These are phyloP conservation scores for Samsoniella hepiali DNA, from an alignment of 2,329 filamentous ascomycete species.

Conservation along the genomic window DNA sequence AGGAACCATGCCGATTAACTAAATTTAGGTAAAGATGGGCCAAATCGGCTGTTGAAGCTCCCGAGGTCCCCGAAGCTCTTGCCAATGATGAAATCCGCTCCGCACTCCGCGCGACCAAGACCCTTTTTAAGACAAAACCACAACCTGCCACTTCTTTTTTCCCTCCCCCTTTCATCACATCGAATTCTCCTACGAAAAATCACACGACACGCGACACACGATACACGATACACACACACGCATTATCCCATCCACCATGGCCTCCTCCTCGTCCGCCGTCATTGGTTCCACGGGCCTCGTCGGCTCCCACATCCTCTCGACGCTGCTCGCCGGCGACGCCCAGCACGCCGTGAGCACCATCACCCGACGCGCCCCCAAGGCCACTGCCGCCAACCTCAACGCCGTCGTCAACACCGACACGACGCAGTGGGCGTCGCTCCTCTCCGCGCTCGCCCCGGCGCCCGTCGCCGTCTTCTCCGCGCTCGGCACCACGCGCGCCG, in stretches of 20 bases:
- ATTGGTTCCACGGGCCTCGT: slow-evolving; percentile 65
- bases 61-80: not conserved
- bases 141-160: not conserved
- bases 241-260: slow-evolving; percentile 24
- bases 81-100: slow-evolving; percentile 17
- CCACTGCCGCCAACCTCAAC: slow-evolving; percentile 56
- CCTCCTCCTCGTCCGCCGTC: slow-evolving; percentile 45
- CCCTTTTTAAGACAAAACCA: not conserved
- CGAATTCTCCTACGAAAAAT: not conserved
- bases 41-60: slow-evolving; percentile 8
- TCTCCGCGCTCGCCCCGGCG: slow-evolving; percentile 52
- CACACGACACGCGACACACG: no score
- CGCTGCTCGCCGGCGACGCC: slow-evolving; percentile 53
- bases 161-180: not conserved
- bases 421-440: slow-evolving; percentile 61
- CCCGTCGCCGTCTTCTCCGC: slow-evolving; percentile 70
- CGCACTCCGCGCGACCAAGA: slow-evolving; percentile 7
- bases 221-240: not conserved
- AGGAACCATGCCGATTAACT: not conserved
- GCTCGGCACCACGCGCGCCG: slow-evolving; percentile 74
- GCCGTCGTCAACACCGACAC: slow-evolving; percentile 63
- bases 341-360: slow-evolving; percentile 59
- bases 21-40: not conserved
- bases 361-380: slow-evolving; percentile 61
- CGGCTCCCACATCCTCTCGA: slow-evolving; percentile 70